These are phyloP conservation scores for Leishmania amazonensis DNA, from an alignment of 208 protist species.

Conservation along the genomic window DNA sequence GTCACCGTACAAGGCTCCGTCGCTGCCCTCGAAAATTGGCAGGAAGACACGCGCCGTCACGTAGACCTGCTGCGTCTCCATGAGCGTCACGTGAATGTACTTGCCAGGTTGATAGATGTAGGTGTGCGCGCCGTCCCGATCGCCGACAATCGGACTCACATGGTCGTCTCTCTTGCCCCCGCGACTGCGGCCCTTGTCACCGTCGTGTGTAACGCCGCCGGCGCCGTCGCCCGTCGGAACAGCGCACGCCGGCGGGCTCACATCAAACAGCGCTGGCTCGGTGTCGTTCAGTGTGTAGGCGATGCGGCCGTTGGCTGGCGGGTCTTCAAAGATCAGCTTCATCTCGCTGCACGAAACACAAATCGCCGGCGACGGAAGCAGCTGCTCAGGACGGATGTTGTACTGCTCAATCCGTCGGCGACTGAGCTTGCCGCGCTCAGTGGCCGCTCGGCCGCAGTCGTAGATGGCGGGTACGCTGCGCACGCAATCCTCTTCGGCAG, in stretches of 20 bases:
- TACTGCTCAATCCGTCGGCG: conserved; percentile 33
- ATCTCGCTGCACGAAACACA: conserved; percentile 77
- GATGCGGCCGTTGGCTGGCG: conserved; percentile 60
- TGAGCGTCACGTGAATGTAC: conserved; percentile 61
- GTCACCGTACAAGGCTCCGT: conserved; percentile 26
- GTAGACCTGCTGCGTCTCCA: conserved; percentile 60
- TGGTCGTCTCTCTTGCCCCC: not conserved
- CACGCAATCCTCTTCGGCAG: conserved; percentile 19
- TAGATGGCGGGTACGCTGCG: conserved; percentile 76
- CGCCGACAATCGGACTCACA: conserved; percentile 23
- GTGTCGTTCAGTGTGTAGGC: conserved; percentile 81
- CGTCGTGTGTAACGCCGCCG: not conserved
- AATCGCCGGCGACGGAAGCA: conserved; percentile 71
- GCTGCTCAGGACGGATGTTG: conserved; percentile 20
- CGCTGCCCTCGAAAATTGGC: conserved; percentile 48
- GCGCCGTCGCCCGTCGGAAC: conserved; percentile 10
- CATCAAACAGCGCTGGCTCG: conserved; percentile 64
- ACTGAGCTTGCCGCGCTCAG: conserved; percentile 39
- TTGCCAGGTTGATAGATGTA: conserved; percentile 59
- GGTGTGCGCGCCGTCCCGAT: conserved; percentile 50
- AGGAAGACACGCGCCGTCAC: conserved; percentile 79
- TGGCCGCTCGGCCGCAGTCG: conserved; percentile 55
- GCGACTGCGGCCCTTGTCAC: not conserved
- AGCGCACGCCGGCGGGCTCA: conserved; percentile 52
- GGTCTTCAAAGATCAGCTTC: conserved; percentile 75